Percentiles rank a stretch among this genome's conserved stretches.
Evolutionary conservation across 371 early-diverging fungal genomes (phyloP).

Genomic region (Basidiobolus meristosporus): DNA sequence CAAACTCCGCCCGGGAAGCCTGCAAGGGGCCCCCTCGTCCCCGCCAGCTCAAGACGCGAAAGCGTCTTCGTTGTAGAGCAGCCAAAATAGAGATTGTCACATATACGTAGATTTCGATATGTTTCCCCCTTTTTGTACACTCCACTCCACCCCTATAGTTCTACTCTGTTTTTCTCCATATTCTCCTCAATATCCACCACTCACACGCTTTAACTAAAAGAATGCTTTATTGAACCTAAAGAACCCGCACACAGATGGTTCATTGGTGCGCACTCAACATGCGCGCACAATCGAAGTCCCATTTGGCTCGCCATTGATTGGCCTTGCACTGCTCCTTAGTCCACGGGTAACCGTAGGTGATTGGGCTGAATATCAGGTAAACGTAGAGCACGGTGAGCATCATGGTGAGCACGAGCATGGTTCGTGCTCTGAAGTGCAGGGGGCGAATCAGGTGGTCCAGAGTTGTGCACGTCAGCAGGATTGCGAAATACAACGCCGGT

Average conservation of each 20-base stretch:
- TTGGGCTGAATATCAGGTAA: conserved; percentile 42
- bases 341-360: conserved; percentile 74
- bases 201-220: not conserved
- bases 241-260: not conserved
- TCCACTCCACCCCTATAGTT: not conserved
- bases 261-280: not conserved
- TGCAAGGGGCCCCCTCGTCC: too few relatives aligned
- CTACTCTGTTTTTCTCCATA: not conserved
- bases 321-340: conserved; percentile 36
- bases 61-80: too few relatives aligned
- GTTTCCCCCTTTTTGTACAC: not conserved
- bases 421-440: conserved; percentile 23
- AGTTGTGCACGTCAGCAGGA: conserved; percentile 41
- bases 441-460: conserved; percentile 51
- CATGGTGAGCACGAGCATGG: conserved; percentile 22
- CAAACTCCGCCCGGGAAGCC: too few relatives aligned
- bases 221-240: not conserved
- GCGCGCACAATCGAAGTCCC: conserved; percentile 58
- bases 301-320: conserved; percentile 61
- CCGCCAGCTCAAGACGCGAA: too few relatives aligned
- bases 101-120: not conserved
- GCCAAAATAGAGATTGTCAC: too few relatives aligned
- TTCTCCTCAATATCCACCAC: not conserved
- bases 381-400: conserved; percentile 17
- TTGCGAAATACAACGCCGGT: conserved; percentile 76